Evolutionary conservation across 2,329 filamentous ascomycete species (phyloP), one percentile per base, ranked within the genome.

Genomic region (Ustilaginoidea virens): DNA sequence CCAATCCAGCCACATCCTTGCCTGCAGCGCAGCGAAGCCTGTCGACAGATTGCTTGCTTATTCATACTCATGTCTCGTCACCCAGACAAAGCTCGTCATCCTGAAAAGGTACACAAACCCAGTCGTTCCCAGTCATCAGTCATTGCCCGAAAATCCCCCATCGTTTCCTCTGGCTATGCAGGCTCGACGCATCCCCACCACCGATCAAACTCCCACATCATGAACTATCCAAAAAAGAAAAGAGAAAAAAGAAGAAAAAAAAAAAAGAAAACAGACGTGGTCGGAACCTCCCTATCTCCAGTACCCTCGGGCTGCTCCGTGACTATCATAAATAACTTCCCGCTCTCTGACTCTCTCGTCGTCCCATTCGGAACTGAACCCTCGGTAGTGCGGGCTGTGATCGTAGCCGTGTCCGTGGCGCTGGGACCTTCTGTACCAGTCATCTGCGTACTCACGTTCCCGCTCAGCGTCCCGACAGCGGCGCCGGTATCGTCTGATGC

Each of bases 301-400:
- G 28, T 47, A 49, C 16, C 38, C 37, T 29, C 46, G 39, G n/a
- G 39, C 39, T 13, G 46, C 45, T 14, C 32, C 33, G 15, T 46
- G 47, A 30, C 50, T 57, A 30, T 82, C 76, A 41, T 73, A 76
- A 27, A 75, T 52, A 30, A 80, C 60, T 45, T 82, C 78, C 18
- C 71, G 66, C 55, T 82, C 77, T 35, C 71, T 67, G 39, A 76
- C 61, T 14, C 66, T 59, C 41, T 79, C 73, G 30, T 80, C 74
- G 23, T 74, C 73, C 38, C 61, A 62, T 28, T 40, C 43, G 42
- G 11, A 23, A n/a, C 29, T 29, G 20, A 29, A 23, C 9, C 52
- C 42, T 30, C 42, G 44, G 33, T 46, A 38, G 19, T 35, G 41
- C 12, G 29, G 29, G 5, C 26, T 22, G 19, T 43, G 39, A 14